Evolutionary conservation across 495 filamentous ascomycete genomes (phyloP), one percentile per base, ranked within the genome.

Genomic region (Podospora didyma): DNA sequence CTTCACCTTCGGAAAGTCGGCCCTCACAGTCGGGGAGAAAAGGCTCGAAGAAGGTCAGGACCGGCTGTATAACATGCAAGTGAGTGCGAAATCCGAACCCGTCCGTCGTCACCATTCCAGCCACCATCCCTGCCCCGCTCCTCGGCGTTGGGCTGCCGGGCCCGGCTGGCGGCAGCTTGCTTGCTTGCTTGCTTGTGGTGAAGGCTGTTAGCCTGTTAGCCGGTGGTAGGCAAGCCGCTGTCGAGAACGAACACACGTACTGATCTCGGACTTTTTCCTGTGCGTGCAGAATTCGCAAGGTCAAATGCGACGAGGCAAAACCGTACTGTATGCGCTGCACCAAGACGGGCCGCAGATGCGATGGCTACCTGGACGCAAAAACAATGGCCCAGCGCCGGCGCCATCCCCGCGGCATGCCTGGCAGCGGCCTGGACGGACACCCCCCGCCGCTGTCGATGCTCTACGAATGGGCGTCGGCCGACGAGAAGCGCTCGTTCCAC

Each of bases 401-500:
- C 54, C 60, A 67, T 28, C 51, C 65, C 31, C 52, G 50, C 45
- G 56, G 22, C 1, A 51, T 60, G 24, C 22, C 42, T 3, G 22
- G 31, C n/a, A 49, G 31, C 22, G 57, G 19, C 23, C 14, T 17
- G 6, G 49, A 34, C 21, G 57, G 19, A 17, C 42, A 14, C 14
- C 46, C 50, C 17, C 59, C 56, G 14, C 62, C 59, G 12, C 62
- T 56, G 14, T 50, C 67, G 9, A 46, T 58, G 24, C 39, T 62
- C 7, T 57, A 62, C 46, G 59, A 70, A 4, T 68, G 68, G 66
- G 68, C 68, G 2, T 67, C 68, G 28, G 56, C 53, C 4, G 59
- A 64, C 6, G 73, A 76, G 52, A 66, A 64, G 52, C 71, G 78
- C 21, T 73, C 79, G 20, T 75, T 83, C 28, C 72, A 79, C 47